Percentiles rank a stretch among this genome's conserved stretches.
Conservation (phyloP, 2,329 filamentous ascomycete species). For the Hypoxylon sp. region DNA sequence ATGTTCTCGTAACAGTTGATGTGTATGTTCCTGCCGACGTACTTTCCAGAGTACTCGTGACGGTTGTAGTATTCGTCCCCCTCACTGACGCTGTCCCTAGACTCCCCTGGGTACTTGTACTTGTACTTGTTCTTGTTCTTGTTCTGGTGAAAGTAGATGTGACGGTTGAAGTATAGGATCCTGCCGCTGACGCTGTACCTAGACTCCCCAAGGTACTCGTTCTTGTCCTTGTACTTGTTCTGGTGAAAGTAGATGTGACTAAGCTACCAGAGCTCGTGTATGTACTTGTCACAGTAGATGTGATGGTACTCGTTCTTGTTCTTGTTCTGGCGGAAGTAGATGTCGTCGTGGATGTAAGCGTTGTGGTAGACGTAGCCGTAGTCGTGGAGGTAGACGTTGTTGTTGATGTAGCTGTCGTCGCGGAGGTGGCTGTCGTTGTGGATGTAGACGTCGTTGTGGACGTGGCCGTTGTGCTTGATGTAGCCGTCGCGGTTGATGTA, state of each 20-base stretch:
- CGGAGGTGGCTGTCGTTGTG: no score
- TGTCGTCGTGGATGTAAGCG: no score
- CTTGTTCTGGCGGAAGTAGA: no score
- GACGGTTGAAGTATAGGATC: constrained; percentile 21
- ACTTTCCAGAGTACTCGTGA: constrained; percentile 4
- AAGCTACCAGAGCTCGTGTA: constrained; percentile 6
- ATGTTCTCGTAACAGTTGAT: constrained; percentile 10
- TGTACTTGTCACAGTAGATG: constrained; percentile 21
- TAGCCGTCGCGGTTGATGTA: no score
- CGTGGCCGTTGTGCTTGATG: no score
- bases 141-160: constrained; percentile 20
- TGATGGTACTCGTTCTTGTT: constrained; percentile 12
- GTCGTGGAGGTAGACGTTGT: no score
- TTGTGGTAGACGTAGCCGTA: no score
- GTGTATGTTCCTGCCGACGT: constrained; percentile 10
- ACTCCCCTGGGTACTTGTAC: neutral
- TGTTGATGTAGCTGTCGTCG: no score
- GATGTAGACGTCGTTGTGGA: no score
- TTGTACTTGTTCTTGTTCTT: neutral
- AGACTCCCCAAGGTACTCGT: constrained; percentile 5
- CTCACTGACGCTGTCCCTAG: neutral
- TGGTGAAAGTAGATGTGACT: constrained; percentile 21
- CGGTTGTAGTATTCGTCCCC: constrained; percentile 15
- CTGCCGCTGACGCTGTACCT: neutral
- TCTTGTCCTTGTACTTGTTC: neutral